Percentiles rank a stretch among this genome's conserved stretches.
Conservation (phyloP, 305 asterid genomes). For the Petunia hybrid region DNA sequence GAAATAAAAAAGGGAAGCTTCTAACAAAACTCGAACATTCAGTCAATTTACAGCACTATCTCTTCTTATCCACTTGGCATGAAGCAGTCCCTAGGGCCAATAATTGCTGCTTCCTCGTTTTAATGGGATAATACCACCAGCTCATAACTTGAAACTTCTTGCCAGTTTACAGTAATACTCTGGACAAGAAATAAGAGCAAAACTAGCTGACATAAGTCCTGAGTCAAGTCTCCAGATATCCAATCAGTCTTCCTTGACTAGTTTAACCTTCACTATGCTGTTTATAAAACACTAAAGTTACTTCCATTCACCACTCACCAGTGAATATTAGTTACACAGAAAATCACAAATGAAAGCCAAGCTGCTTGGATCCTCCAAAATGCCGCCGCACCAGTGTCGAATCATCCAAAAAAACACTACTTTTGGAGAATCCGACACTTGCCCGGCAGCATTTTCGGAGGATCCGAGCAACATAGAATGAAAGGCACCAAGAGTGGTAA, state of each 20-base stretch:
- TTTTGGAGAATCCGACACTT: too few relatives aligned
- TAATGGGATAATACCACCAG: constrained; percentile 3
- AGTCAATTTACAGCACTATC: background rate
- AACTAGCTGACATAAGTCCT: background rate
- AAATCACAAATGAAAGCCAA: background rate
- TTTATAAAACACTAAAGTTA: background rate
- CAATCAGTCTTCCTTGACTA: background rate
- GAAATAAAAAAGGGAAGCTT: background rate
- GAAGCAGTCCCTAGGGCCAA: background rate
- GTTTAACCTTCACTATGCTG: background rate
- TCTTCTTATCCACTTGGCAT: background rate
- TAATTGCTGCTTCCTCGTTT: background rate
- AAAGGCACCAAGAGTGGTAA: background rate
- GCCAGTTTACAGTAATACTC: background rate
- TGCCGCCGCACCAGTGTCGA: too few relatives aligned
- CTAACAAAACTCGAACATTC: background rate
- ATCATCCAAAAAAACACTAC: too few relatives aligned
- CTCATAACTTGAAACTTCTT: background rate
- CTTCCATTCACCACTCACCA: too few relatives aligned
- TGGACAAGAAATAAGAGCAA: background rate
- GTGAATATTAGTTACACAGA: background rate
- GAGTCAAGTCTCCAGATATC: background rate
- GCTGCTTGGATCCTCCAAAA: too few relatives aligned
- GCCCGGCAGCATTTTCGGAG: too few relatives aligned
- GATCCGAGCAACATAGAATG: too few relatives aligned